phyloP scores from a whole-genome alignment of 202 grass and related monocot species.

The Tripidium arundinaceum region DNA sequence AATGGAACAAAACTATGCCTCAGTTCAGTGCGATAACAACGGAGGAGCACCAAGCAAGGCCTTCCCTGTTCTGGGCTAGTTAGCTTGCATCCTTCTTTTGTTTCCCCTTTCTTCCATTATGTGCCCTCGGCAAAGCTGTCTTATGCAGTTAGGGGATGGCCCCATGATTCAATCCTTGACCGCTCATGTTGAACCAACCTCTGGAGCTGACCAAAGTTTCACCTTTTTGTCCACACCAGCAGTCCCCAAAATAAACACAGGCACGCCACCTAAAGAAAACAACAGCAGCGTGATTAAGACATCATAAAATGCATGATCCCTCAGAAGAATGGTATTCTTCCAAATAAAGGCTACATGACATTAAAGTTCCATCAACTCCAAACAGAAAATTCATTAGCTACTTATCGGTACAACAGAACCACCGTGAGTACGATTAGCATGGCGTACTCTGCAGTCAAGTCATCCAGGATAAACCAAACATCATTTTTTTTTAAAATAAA shows the following conservation, averaged over 20 bases:
- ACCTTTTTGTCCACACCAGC: conserved; percentile 80
- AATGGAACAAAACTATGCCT: neutral
- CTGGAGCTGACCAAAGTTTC: conserved; percentile 83
- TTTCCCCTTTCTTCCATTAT: neutral
- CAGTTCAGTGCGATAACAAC: neutral
- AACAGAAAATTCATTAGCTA: neutral
- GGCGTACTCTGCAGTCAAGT: neutral
- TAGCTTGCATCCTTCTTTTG: neutral
- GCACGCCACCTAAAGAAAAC: conserved; percentile 48
- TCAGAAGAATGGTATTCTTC: neutral
- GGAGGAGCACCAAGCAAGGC: neutral
- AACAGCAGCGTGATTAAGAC: conserved; percentile 1
- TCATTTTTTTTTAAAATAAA: neutral
- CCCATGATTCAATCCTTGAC: neutral
- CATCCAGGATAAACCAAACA: neutral
- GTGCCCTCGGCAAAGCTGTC: neutral
- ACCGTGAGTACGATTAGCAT: neutral
- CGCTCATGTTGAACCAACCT: conserved; percentile 42
- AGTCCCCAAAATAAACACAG: conserved; percentile 50
- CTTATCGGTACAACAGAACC: neutral
- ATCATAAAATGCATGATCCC: neutral
- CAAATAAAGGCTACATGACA: neutral
- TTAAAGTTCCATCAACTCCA: neutral
- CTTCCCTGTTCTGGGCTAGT: neutral
- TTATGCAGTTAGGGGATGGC: neutral